Evolutionary conservation across 1,284 basidiomycete species (phyloP).

Genomic region (Agroathelia rolfsii): DNA sequence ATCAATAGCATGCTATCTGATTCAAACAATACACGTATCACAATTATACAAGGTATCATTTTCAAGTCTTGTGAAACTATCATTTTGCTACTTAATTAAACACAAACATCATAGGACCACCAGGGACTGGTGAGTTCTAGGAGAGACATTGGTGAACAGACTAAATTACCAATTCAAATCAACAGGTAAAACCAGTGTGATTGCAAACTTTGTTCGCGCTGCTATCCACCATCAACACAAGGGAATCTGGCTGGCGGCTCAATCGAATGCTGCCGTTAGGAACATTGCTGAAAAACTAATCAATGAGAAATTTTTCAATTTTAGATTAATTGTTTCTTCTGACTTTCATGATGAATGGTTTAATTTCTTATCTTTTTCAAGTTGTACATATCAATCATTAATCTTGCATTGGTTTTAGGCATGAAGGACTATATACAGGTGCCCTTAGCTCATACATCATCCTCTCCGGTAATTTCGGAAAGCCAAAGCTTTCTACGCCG

Average conservation of each 20-base stretch:
- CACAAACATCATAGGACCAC: background rate
- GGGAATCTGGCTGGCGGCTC: conserved; percentile 64
- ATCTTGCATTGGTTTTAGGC: too few relatives aligned
- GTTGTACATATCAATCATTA: background rate
- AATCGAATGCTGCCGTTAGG: conserved; percentile 52
- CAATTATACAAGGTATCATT: conserved; percentile 50
- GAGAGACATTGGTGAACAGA: background rate
- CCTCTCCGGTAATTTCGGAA: too few relatives aligned
- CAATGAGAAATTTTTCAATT: conserved; percentile 23
- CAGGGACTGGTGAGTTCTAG: background rate
- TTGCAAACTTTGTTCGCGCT: conserved; percentile 45
- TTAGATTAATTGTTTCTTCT: conserved; percentile 32
- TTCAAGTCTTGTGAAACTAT: conserved; percentile 31
- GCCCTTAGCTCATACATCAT: too few relatives aligned
- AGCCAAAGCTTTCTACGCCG: too few relatives aligned
- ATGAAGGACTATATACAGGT: too few relatives aligned
- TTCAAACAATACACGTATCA: conserved; percentile 30
- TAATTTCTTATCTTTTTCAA: conserved; percentile 14
- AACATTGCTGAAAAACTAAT: conserved; percentile 41
- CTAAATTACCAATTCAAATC: conserved; percentile 16
- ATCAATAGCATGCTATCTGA: conserved; percentile 42
- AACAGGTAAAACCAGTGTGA: conserved; percentile 56
- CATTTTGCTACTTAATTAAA: conserved; percentile 13
- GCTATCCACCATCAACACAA: conserved; percentile 21
- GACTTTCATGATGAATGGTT: conserved; percentile 34